Base-by-base conservation (phyloP, 2,329 filamentous ascomycete species). In the Talaromyces verruculosus region DNA sequence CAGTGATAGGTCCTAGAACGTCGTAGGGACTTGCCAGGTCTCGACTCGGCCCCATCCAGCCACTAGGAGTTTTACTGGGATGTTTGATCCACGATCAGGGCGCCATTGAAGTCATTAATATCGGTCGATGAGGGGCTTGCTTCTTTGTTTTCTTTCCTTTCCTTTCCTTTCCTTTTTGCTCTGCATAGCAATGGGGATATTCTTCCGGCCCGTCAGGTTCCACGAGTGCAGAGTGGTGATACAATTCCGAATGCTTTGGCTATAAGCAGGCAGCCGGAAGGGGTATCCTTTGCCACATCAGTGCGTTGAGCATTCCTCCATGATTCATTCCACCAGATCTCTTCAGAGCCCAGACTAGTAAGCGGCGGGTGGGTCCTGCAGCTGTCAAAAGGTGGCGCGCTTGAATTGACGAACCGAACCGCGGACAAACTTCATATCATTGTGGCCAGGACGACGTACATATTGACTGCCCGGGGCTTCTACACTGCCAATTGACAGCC, bases 11-110 rank as follows among this genome's bases (percentile, higher is more conserved):
- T 28, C 47, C 5, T 28, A 47, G 10, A 28, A 33, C 25, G 25
- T 25, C 25, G 25, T 25, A 25, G 25, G 25, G 25, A 25, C 25
- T 25, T 25, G 25, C 25, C 25, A 25, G 25, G 58, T 47, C 64
- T 65, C 58, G 64, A 65, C 64, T 62, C 64, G 57, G 58, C 59
- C 47, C 13, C 59, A 65, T 57, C 37, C 47, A 57, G 64, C 64
- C 64, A 25, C 25, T 25, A 25, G 25, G 25, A 25, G 25, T 25
- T 4, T 25, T 25, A 25, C 25, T 25, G 25, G 25, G 25, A 25
- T 25, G 25, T 25, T 25, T 25, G 25, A 25, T 35, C 39, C 47
- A 61, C 33, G 41, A 65, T 39, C 19, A 37, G 35, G 15, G 5
- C 37, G 39, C 7, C 51, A 37, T 55, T 35, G 28, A 55, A 57